phyloP scores from a whole-genome alignment of 352 stramenopile genomes.

The Phytophthora fragariaefolia region DNA sequence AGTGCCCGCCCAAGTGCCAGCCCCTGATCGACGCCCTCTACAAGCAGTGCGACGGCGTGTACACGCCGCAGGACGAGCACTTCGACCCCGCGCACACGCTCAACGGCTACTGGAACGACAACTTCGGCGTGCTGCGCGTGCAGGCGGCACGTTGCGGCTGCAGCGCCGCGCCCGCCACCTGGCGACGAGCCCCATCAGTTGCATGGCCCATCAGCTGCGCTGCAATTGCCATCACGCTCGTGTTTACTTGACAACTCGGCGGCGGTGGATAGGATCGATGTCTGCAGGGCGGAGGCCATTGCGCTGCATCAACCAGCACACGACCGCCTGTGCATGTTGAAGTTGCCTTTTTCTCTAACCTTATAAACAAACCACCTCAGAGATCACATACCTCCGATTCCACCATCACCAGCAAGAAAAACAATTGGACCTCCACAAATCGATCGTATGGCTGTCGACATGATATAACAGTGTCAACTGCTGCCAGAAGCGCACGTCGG shows the following conservation, averaged over 20 bases:
- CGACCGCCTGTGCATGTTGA: background rate
- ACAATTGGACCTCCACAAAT: no score
- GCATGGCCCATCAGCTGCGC: constrained; percentile 3
- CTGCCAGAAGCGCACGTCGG: constrained; percentile 5
- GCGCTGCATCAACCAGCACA: background rate
- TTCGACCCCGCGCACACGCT: constrained; percentile 69
- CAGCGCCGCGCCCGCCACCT: constrained; percentile 18
- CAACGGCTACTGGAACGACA: constrained; percentile 71
- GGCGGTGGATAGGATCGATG: background rate
- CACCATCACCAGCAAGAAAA: no score
- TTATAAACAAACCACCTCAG: background rate
- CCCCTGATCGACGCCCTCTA: constrained; percentile 75
- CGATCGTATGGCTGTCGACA: no score
- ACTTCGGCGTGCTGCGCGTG: constrained; percentile 58
- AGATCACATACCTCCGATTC: no score
- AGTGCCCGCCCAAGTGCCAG: constrained; percentile 74
- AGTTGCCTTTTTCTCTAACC: background rate
- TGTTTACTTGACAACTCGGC: constrained; percentile 10
- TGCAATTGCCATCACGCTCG: background rate
- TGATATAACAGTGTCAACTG: background rate
- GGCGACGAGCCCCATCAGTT: constrained; percentile 1
- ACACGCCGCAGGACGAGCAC: constrained; percentile 60
- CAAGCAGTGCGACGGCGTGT: constrained; percentile 67
- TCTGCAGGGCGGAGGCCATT: background rate
- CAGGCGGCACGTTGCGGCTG: constrained; percentile 66